Base-by-base conservation (phyloP, 179 eudicot genomes). In the Spergularia azorica region DNA sequence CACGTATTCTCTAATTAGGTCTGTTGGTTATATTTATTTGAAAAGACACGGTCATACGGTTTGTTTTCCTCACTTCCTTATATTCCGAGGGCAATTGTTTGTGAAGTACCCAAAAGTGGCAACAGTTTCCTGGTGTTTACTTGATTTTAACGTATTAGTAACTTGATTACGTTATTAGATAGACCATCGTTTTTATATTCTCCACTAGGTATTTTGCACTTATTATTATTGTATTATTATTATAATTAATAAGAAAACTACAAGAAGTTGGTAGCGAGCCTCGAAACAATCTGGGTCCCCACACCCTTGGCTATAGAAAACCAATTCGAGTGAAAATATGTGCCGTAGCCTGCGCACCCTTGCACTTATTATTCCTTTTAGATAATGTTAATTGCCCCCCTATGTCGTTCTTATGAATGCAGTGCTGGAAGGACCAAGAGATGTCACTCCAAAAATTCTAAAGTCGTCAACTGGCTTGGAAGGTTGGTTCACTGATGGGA, bases 391-490 rank as follows among this genome's bases (percentile, higher is more conserved):
- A 36, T 36, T 36, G 39, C 39, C 39, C 39, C 39, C 39, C 39
- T 36, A 2, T 36, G 39, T 36, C 39, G 39, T 36, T 36, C 39
- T 80, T 10, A 58, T 78, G 62, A 20, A 13, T 51, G 79, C 92
- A 95, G 98, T 93, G 66, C 50, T 95, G 76, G 97, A 93, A 70
- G 97, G 89, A 77, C 88, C 95, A 26, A 88, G 97, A 80, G 90
- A 93, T 61, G 92, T 91, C 63, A 93, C 98, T 67, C 98, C 97
- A 8, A 79, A 79, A 9, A 65, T 91, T 71, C 76, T 93, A 77
- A 87, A 84, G 81, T 85, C 97, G 84, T 90, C 92, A 76, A 93
- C 97, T 73, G 97, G 98, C 71, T 85, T 93, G 82, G 95, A 95
- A 90, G 97, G 98, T 93, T 76, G 59, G 78, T 70, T 63, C 55